phyloP scores from a whole-genome alignment of 495 filamentous ascomycete genomes.

The Tuber magnatum region DNA sequence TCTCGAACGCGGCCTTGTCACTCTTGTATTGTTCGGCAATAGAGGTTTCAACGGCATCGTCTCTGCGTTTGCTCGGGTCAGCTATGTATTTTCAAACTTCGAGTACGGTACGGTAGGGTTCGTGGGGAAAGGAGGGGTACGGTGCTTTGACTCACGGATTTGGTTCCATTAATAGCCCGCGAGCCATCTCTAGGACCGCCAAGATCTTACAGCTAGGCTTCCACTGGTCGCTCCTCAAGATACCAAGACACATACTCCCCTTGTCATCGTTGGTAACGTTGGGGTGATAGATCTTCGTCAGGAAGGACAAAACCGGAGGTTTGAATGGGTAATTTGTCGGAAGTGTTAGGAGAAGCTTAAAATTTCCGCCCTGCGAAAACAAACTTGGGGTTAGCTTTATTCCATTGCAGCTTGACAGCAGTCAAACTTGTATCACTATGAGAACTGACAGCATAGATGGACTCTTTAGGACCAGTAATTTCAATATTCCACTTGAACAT shows the following conservation, averaged over 20 bases:
- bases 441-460: constrained; percentile 60
- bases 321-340: constrained; percentile 93
- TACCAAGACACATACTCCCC: constrained; percentile 83
- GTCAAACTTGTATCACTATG: background rate
- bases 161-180: constrained; percentile 72
- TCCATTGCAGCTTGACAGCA: constrained; percentile 7
- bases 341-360: constrained; percentile 67
- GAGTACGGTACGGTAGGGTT: background rate
- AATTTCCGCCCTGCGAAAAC: constrained; percentile 59
- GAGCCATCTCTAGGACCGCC: constrained; percentile 71
- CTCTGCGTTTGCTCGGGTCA: constrained; percentile 39
- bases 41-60: constrained; percentile 82
- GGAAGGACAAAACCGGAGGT: constrained; percentile 75
- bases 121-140: background rate
- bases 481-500: constrained; percentile 76
- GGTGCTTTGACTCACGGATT: constrained; percentile 50
- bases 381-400: constrained; percentile 5
- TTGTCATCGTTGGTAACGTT: constrained; percentile 93
- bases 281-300: constrained; percentile 95
- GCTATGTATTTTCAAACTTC: background rate
- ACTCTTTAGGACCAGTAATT: constrained; percentile 65
- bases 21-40: constrained; percentile 81
- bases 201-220: constrained; percentile 77
- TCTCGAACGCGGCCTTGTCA: constrained; percentile 67
- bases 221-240: constrained; percentile 86